Base-by-base conservation (phyloP, 2,329 filamentous ascomycete genomes). In the Ophiobolus disseminans region DNA sequence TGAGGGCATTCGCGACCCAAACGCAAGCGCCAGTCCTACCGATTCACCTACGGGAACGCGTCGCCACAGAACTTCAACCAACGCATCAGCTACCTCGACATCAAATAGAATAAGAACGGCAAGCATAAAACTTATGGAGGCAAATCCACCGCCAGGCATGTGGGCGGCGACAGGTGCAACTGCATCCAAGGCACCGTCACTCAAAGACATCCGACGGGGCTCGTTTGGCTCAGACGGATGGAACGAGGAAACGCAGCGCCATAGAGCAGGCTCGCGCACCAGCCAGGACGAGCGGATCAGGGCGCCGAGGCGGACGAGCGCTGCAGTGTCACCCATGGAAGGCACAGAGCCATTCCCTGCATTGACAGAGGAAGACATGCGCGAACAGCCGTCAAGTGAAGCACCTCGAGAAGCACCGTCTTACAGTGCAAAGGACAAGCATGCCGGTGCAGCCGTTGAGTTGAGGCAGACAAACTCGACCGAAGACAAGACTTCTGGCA, bases 101-200 rank as follows among this genome's bases (percentile, higher is more conserved):
- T 70, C 70, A 10, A 65, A 45, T 41, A 65, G 65, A 14, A 55
- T 75, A 22, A 69, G 71, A 6, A 57, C 66, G 16, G 72, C 69
- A 3, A 73, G 70, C 30, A 58, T 73, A 43, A 74, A 67, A 51
- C 50, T 72, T 23, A 72, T 74, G 57, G 70, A 75, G 19, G 63
- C 72, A 5, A 58, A 70, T 36, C 65, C 70, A 6, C 75, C 74
- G 3, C 66, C 69, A 0, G 74, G 75, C 31, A 74, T 76, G 68
- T 75, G 73, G 75, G 74, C 76, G n/a, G 76, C 77, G 0, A 75
- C 75, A 2, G 76, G 75, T 10, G 65, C 58, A 6, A 67, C 67
- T 5, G 74, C 69, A 11, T 67, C 75, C 7, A 73, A 68, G 52
- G 75, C 76, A 11, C 76, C 76, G 4, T 75, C 75, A 1, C 45